Evolutionary conservation across 1,284 basidiomycete genomes (phyloP).

Genomic region (Trichosporon asahii): DNA sequence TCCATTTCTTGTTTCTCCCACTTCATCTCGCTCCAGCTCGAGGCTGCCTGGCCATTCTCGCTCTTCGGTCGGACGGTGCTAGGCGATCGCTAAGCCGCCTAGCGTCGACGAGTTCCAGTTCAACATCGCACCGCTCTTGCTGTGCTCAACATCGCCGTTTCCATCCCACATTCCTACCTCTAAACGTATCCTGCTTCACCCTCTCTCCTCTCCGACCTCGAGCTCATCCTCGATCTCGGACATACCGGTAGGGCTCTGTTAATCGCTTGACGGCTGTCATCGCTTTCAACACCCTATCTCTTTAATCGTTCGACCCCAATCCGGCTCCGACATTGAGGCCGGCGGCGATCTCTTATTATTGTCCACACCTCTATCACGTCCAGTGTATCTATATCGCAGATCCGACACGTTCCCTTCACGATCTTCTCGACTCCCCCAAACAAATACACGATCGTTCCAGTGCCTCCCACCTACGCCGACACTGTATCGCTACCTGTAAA

Average conservation of each 20-base stretch:
- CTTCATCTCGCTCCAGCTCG: background rate
- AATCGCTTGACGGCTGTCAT: background rate
- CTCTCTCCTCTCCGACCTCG: background rate
- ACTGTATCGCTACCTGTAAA: conserved; percentile 2
- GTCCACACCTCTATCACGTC: background rate
- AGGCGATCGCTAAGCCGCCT: background rate
- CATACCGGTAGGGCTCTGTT: background rate
- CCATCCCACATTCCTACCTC: background rate
- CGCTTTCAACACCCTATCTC: background rate
- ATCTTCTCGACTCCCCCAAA: background rate
- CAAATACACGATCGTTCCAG: background rate
- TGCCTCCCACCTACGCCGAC: background rate
- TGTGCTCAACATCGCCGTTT: background rate
- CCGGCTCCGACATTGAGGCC: conserved; percentile 1
- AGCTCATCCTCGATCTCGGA: background rate
- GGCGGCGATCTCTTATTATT: conserved; percentile 5
- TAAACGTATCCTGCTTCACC: background rate
- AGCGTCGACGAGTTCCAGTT: background rate
- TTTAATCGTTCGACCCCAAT: background rate
- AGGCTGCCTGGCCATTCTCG: background rate
- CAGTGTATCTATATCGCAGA: background rate
- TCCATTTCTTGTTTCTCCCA: background rate
- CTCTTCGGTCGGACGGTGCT: background rate
- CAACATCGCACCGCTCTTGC: background rate
- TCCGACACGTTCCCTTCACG: background rate